Evolutionary conservation across 78 protist species (phyloP), one percentile per base, ranked within the genome.

Genomic region (Dictyostelium intermedium): DNA sequence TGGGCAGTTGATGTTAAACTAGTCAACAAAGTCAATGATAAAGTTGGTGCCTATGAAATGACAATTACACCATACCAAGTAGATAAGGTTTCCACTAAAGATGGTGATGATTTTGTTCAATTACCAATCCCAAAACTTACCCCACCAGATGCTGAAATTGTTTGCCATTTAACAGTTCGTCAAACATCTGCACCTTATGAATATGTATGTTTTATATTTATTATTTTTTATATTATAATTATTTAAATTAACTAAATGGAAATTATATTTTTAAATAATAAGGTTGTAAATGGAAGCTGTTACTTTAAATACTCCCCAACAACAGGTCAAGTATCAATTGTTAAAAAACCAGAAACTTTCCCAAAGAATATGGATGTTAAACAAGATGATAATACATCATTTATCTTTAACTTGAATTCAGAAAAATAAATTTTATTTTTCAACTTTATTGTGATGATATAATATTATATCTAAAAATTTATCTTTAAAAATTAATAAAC

Each of bases 131-230:
- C 92, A 50, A 74, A 76, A 25, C 63, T 86, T 25, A 41, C 53
- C 30, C 92, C 92, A 77, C 79, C 92, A 53, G 78, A 86, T 78
- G 32, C 92, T 11, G 84, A 86, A 63, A 86, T 86, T 60, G 92
- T 86, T 25, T 86, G 92, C 27, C 74, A 66, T n/a, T 14, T 66
- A 25, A 11, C 74, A 10, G 32, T n/a, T 27, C 32, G 37, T 27
- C 39, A 66, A 66, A 66, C 74, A 1, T 43, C 45, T 0, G 34
- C 83, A 72, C 92, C 92, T 50, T 81, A 82, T 35, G 74, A 66
- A 30, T 74, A 60, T 30, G 69, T 45, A 45, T 9, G 53, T 45
- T 45, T 9, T 9, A 45, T 45, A 39, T 39, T 39, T 39, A 5
- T 39, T 39, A 39, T 39, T 5, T 39, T 39, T 39, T 5, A 39